Evolutionary conservation across 139 green algal genomes (phyloP).

Genomic region (Haematococcus lacustris): DNA sequence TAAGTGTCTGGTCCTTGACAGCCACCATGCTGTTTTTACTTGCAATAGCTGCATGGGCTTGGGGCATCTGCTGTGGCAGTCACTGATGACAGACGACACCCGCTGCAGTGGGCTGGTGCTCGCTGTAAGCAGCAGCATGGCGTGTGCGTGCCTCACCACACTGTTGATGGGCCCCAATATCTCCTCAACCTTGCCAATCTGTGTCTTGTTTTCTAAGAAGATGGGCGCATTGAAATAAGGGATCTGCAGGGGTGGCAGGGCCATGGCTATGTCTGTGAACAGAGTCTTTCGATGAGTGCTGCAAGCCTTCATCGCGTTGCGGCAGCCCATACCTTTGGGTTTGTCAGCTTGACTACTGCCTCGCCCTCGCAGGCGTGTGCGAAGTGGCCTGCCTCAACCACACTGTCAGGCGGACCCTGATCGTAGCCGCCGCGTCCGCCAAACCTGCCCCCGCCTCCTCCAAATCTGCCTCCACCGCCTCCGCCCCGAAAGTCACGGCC

Average conservation of each 20-base stretch:
- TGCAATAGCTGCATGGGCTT: too few relatives aligned
- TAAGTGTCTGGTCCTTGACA: too few relatives aligned
- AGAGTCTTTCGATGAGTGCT: background rate
- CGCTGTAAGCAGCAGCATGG: too few relatives aligned
- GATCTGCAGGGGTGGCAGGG: constrained; percentile 48
- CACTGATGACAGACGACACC: too few relatives aligned
- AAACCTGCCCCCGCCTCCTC: background rate
- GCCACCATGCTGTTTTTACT: too few relatives aligned
- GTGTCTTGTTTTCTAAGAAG: constrained; percentile 96
- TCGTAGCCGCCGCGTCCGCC: constrained; percentile 1
- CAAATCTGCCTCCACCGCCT: background rate
- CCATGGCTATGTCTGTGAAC: background rate
- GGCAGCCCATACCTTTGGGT: constrained; percentile 72
- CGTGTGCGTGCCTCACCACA: too few relatives aligned
- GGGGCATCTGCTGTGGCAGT: too few relatives aligned
- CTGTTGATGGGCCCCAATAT: constrained; percentile 94
- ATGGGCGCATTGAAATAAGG: constrained; percentile 99
- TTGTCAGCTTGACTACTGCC: constrained; percentile 91
- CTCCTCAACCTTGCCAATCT: constrained; percentile 97
- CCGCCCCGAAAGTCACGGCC: background rate
- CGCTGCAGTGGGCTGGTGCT: too few relatives aligned
- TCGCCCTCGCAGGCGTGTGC: constrained; percentile 96
- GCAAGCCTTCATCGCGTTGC: background rate
- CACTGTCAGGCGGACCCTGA: constrained; percentile 49
- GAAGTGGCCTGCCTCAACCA: constrained; percentile 85